These are phyloP conservation scores for Aspergillus melleus DNA, from an alignment of 2,329 filamentous ascomycete genomes.

Conservation along the genomic window DNA sequence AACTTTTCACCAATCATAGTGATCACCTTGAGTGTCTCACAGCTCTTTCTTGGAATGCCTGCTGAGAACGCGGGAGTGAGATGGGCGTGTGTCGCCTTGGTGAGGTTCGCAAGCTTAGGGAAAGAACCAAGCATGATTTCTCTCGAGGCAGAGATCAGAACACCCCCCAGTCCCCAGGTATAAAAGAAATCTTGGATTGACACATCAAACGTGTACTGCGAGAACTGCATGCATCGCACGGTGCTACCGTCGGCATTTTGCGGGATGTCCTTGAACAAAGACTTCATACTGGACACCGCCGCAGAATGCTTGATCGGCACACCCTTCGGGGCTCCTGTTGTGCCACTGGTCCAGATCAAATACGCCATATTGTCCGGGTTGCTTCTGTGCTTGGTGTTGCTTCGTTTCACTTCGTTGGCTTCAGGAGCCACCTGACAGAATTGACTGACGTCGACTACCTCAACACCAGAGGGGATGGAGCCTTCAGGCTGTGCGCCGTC, in stretches of 20 bases:
- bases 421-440: conserved; percentile 8
- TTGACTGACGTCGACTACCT: conserved; percentile 30
- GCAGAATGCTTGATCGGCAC: conserved; percentile 40
- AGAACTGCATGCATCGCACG: conserved; percentile 40
- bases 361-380: conserved; percentile 30
- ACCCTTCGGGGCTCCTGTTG: conserved; percentile 40
- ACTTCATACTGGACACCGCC: conserved; percentile 37
- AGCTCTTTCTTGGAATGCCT: conserved; percentile 27
- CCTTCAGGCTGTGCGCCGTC: conserved; percentile 24
- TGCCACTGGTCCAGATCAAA: conserved; percentile 43
- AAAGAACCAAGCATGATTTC: conserved; percentile 33
- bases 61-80: conserved; percentile 35
- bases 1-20: conserved; percentile 39
- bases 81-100: conserved; percentile 31
- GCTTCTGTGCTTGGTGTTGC: not conserved
- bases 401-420: not conserved
- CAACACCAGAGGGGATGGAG: conserved; percentile 27
- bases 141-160: conserved; percentile 27
- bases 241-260: conserved; percentile 24
- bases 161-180: conserved; percentile 30
- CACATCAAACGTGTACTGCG: conserved; percentile 42
- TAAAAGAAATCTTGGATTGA: conserved; percentile 39
- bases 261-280: conserved; percentile 34
- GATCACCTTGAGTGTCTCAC: conserved; percentile 32
- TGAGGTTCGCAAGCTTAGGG: conserved; percentile 25